Evolutionary conservation across 2,329 filamentous ascomycete species (phyloP), one percentile per base, ranked within the genome.

Genomic region (Colletotrichum sp.): DNA sequence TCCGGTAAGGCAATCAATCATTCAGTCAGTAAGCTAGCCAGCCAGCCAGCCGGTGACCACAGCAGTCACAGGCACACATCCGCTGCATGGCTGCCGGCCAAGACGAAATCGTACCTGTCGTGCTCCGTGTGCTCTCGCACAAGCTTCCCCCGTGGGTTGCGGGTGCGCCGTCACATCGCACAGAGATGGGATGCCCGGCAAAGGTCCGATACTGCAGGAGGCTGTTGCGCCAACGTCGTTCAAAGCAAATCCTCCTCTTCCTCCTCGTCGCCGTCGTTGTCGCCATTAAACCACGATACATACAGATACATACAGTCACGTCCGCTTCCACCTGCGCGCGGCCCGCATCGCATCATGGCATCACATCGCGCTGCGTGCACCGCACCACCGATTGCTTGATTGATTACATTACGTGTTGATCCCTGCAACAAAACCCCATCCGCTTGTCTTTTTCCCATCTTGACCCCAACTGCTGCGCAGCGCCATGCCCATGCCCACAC

Each of bases 161-260:
- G 68, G 63, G 57, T 39, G 57, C 69, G 55, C 55, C 59, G 57
- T 76, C 64, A 69, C 70, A 76, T 76, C 64, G 49, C 64, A 76
- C 73, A 73, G 49, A 76, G 73, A 74, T 74, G 64, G n/a, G 71
- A 76, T 73, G 73, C 64, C 73, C 73, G 70, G 73, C 26, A 73
- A 76, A 76, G 73, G 70, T 76, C 73, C 73, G 73, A 76, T 76
- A 71, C 73, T 73, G 70, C 73, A 76, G 30, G 69, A 75, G 62
- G 72, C 72, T 75, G 55, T 62, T 44, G 30, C 70, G 64, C 64
- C 73, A 76, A 73, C 69, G 70, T 69, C 57, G 70, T 73, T 34
- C 49, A 60, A 52, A 64, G 68, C 62, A 72, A 52, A 75, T 36
- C 52, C 24, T 49, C 24, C 8, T 49, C 44, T n/a, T 34, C 52